phyloP scores from a whole-genome alignment of 345 rosid genomes.

The Erysimum cheiranthoides region DNA sequence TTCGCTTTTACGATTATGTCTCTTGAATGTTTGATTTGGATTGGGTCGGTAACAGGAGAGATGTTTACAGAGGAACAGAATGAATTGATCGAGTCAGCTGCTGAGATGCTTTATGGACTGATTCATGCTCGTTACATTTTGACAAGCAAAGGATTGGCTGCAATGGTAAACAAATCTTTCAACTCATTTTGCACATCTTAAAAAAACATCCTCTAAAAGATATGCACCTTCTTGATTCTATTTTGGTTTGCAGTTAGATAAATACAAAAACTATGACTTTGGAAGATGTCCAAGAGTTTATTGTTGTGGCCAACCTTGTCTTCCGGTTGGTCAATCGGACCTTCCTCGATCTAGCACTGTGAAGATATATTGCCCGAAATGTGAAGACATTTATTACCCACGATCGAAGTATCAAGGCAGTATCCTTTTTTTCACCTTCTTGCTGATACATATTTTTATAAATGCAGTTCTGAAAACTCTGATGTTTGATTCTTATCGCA shows the following conservation, averaged over 20 bases:
- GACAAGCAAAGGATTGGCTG: conserved; percentile 94
- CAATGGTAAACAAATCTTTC: conserved; percentile 63
- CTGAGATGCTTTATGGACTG: conserved; percentile 97
- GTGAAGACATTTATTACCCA: conserved; percentile 90
- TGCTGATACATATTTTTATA: neutral
- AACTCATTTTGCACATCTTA: conserved; percentile 11
- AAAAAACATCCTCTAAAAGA: conserved; percentile 3
- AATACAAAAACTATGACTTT: conserved; percentile 92
- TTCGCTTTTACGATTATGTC: conserved; percentile 6
- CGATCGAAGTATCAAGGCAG: conserved; percentile 97
- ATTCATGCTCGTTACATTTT: conserved; percentile 88
- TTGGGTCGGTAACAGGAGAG: conserved; percentile 62
- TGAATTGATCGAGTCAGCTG: conserved; percentile 92
- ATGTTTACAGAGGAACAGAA: conserved; percentile 97
- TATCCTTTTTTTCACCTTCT: conserved; percentile 62
- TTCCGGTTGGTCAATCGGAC: conserved; percentile 92
- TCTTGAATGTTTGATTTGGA: conserved; percentile 43
- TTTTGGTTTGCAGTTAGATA: conserved; percentile 67
- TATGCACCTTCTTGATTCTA: conserved; percentile 15
- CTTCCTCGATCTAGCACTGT: conserved; percentile 89
- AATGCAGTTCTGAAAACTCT: conserved; percentile 5
- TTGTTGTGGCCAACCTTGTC: conserved; percentile 96
- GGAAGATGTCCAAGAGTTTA: conserved; percentile 98
- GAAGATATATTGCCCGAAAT: conserved; percentile 88
- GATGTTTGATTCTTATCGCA: conserved; percentile 9